Conservation (phyloP, 2,329 filamentous ascomycete genomes). For the Aplosporella prunicola region DNA sequence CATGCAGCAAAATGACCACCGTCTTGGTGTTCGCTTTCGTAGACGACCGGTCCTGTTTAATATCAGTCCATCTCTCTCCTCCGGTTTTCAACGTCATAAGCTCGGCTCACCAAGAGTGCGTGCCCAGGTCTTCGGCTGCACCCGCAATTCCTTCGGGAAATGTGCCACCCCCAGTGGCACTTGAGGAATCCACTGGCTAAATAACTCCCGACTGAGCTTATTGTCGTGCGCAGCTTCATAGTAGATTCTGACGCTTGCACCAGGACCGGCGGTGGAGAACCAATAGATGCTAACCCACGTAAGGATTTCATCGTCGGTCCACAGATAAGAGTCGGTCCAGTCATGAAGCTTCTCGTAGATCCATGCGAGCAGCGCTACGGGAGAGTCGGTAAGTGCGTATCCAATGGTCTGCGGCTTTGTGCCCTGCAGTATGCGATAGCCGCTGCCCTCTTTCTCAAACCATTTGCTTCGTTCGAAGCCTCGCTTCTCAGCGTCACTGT, state of each 20-base stretch:
- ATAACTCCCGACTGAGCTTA: constrained; percentile 15
- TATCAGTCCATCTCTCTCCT: too few species aligned
- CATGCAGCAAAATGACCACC: constrained; percentile 55
- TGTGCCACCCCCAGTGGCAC: constrained; percentile 45
- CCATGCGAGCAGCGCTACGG: constrained; percentile 64
- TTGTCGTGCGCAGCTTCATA: constrained; percentile 50
- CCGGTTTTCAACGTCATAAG: too few species aligned
- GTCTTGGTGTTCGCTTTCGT: constrained; percentile 40
- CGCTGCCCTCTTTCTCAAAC: constrained; percentile 49
- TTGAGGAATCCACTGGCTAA: constrained; percentile 32
- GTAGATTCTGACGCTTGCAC: constrained; percentile 60
- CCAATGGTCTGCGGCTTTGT: constrained; percentile 67
- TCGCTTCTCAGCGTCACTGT: constrained; percentile 41
- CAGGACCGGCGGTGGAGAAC: constrained; percentile 60
- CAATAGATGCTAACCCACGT: constrained; percentile 68
- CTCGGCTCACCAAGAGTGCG: constrained; percentile 41
- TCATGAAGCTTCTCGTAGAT: constrained; percentile 72
- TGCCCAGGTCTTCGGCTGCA: constrained; percentile 48
- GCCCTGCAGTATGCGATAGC: constrained; percentile 51
- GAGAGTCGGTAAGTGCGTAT: constrained; percentile 59
- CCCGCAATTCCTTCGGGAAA: constrained; percentile 50
- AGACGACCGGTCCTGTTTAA: constrained; percentile 42
- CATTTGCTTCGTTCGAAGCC: constrained; percentile 46
- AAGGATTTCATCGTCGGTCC: constrained; percentile 67
- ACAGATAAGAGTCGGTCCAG: constrained; percentile 63